These are phyloP conservation scores for Thelonectria olida DNA, from an alignment of 2,329 filamentous ascomycete species.

Conservation along the genomic window DNA sequence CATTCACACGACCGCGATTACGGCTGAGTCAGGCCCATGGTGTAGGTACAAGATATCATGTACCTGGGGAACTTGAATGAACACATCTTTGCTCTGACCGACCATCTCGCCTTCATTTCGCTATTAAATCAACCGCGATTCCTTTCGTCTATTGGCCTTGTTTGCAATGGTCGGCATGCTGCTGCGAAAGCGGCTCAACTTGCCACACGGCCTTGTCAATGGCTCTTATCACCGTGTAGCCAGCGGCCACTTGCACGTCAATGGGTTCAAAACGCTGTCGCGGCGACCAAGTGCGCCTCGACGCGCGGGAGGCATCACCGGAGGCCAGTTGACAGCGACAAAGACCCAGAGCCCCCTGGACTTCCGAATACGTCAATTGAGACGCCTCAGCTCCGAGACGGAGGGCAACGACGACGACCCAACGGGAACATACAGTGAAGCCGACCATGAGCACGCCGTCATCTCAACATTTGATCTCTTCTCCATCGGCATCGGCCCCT, in stretches of 20 bases:
- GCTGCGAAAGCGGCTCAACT: conserved; percentile 7
- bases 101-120: neutral
- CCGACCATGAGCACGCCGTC: conserved; percentile 61
- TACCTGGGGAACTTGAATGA: neutral
- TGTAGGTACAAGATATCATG: neutral
- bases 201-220: conserved; percentile 5
- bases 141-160: neutral
- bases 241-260: neutral
- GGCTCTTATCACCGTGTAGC: neutral
- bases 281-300: neutral
- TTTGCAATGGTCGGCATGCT: conserved; percentile 5
- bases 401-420: conserved; percentile 43
- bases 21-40: conserved; percentile 6
- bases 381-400: neutral
- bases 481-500: conserved; percentile 61
- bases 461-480: conserved; percentile 63
- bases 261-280: conserved; percentile 1
- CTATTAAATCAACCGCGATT: too few species aligned
- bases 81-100: conserved; percentile 9
- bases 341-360: neutral
- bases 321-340: neutral
- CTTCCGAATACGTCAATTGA: neutral
- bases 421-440: conserved; percentile 56
- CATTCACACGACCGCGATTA: neutral
- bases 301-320: neutral